Conservation (phyloP, 192 early-diverging fungal genomes). For the Glomus cerebriforme region DNA sequence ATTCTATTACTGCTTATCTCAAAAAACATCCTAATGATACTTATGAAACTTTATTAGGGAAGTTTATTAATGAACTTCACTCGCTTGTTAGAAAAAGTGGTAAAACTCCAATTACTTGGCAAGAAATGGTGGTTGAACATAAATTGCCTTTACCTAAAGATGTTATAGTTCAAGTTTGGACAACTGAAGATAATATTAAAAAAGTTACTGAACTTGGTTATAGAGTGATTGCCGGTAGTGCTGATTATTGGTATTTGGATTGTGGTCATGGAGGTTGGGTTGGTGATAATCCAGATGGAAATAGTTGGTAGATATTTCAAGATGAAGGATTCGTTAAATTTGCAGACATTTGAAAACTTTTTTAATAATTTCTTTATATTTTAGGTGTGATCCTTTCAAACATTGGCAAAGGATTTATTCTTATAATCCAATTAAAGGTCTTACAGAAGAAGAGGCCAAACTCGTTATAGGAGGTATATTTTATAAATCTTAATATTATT, state of each 20-base stretch:
- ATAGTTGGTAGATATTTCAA: constrained; percentile 35
- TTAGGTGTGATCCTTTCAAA: constrained; percentile 72
- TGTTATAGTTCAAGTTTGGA: constrained; percentile 73
- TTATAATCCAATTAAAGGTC: constrained; percentile 63
- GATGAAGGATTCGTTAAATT: background rate
- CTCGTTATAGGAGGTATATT: constrained; percentile 60
- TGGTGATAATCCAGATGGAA: constrained; percentile 42
- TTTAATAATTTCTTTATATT: background rate
- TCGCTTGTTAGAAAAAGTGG: constrained; percentile 40
- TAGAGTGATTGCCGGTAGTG: constrained; percentile 64
- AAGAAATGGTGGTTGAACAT: constrained; percentile 68
- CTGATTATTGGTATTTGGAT: constrained; percentile 76
- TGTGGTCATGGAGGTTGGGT: constrained; percentile 77
- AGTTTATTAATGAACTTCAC: constrained; percentile 57
- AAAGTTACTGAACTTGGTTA: constrained; percentile 65
- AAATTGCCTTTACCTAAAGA: constrained; percentile 58
- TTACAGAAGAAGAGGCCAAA: constrained; percentile 51
- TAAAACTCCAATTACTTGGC: constrained; percentile 75
- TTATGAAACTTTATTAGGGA: constrained; percentile 36
- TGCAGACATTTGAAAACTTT: background rate
- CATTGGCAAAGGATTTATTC: constrained; percentile 75
- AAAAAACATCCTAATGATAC: constrained; percentile 20
- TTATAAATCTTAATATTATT: background rate
- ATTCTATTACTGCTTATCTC: constrained; percentile 39
- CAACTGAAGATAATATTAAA: constrained; percentile 56